Evolutionary conservation across 441 rosid genomes (phyloP).

Genomic region (Brassica balearica): DNA sequence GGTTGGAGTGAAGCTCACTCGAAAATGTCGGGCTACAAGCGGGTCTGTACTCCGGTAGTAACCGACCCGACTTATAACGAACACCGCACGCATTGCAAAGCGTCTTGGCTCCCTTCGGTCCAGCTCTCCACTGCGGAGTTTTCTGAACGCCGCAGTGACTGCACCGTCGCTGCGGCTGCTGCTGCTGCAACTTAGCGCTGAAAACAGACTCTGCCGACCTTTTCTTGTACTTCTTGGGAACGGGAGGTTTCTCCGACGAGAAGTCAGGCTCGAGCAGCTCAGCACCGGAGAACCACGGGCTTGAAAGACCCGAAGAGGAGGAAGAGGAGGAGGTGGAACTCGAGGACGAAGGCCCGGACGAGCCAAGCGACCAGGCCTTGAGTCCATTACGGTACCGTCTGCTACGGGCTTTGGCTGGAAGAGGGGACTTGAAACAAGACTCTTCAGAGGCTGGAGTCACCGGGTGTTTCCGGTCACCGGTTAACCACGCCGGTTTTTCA

Average conservation of each 20-base stretch:
- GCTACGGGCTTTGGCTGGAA: constrained; percentile 82
- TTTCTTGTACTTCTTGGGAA: constrained; percentile 56
- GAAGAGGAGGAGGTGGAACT: constrained; percentile 53
- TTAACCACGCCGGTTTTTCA: constrained; percentile 34
- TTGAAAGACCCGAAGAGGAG: constrained; percentile 53
- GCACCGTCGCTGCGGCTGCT: constrained; percentile 63
- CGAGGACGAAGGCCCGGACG: constrained; percentile 68
- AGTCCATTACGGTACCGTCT: constrained; percentile 65
- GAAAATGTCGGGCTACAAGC: constrained; percentile 94
- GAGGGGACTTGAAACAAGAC: constrained; percentile 56
- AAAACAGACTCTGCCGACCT: constrained; percentile 38
- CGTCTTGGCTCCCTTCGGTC: constrained; percentile 90
- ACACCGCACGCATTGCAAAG: constrained; percentile 97
- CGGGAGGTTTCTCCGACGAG: constrained; percentile 44
- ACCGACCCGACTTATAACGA: constrained; percentile 83
- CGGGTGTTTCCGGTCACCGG: constrained; percentile 39
- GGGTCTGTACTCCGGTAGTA: constrained; percentile 86
- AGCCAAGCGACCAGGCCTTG: constrained; percentile 65
- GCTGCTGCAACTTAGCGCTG: constrained; percentile 24
- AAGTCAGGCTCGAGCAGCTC: constrained; percentile 47
- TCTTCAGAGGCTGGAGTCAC: constrained; percentile 37
- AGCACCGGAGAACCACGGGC: constrained; percentile 45
- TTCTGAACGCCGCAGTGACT: constrained; percentile 90
- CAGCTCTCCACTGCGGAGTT: constrained; percentile 96
- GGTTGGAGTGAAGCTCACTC: constrained; percentile 78